Evolutionary conservation across 2,329 filamentous ascomycete species (phyloP), one percentile per base, ranked within the genome.

Genomic region (Rhinocladiella mackenziei): DNA sequence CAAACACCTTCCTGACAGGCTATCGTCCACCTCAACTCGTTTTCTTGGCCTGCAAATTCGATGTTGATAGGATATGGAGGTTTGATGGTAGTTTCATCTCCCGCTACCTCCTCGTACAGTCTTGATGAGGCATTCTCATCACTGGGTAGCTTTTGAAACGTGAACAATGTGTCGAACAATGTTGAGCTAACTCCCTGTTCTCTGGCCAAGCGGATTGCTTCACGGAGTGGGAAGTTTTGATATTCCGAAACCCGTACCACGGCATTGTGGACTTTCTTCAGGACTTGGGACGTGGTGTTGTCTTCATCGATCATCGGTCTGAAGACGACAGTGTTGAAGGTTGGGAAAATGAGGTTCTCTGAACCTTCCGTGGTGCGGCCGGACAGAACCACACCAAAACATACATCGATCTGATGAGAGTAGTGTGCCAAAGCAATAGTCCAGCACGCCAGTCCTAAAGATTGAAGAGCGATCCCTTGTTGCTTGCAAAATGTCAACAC

Each of bases 321-420:
- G 5, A 94, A 72, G 0, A 84, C 78, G 0, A 95, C 81, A 0
- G 89, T 95, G 59, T 94, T 96, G 86, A 96, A 95, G 0, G 85
- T 87, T 0, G 89, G 91, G 57, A 95, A 96, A 59, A 89, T 73
- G 9, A 91, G 65, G 18, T 77, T 64, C 31, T 84, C 77, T 0
- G 80, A 76, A 11, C 77, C 75, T 33, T 85, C 81, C 7, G 79
- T 80, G 44, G 92, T 86, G n/a, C 91, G 77, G 11, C 91, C 89
- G 0, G 88, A 89, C 9, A 95, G 71, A 1, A 96, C 83, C 0
- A 86, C 78, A 1, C 91, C 91, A 59, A 92, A 95, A 0, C 80
- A 75, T 3, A 94, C 76, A 53, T 95, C 89, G 0, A 94, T 73
- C 1, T 76, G 77, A 2, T 72, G 66, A 1, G 77, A 72, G 34